Conservation (phyloP, 371 early-diverging fungal genomes). For the Mortierella sp. region DNA sequence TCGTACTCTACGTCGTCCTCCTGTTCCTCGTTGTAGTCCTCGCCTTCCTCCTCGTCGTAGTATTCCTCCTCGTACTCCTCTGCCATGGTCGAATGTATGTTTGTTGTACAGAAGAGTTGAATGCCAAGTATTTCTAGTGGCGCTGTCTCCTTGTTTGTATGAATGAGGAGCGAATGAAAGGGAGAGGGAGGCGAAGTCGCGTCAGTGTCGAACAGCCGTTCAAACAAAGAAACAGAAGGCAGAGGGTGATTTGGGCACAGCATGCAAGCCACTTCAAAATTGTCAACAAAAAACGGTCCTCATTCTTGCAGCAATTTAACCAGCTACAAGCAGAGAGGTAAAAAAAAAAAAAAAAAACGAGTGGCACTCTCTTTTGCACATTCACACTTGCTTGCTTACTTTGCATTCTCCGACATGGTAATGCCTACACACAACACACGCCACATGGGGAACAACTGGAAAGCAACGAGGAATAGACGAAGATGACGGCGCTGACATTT, state of each 20-base stretch:
- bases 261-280: conserved; percentile 26
- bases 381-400: neutral
- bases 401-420: conserved; percentile 6
- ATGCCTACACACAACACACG: neutral
- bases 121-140: neutral
- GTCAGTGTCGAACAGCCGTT: neutral
- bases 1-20: conserved; percentile 15
- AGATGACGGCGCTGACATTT: neutral
- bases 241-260: neutral
- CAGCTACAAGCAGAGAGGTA: too few relatives aligned
- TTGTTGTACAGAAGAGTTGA: neutral
- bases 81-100: neutral
- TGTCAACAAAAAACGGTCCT: conserved; percentile 21
- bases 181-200: conserved; percentile 3
- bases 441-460: too few relatives aligned
- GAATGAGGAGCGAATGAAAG: neutral
- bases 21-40: conserved; percentile 16
- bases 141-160: neutral
- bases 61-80: conserved; percentile 8
- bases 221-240: neutral
- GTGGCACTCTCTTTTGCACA: too few relatives aligned
- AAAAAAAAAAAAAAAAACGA: too few relatives aligned
- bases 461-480: neutral
- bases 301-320: neutral
- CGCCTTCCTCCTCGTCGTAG: conserved; percentile 17